Evolutionary conservation across 805 yeast species (phyloP), one percentile per base, ranked within the genome.

Genomic region (Metschnikowia gruessii): DNA sequence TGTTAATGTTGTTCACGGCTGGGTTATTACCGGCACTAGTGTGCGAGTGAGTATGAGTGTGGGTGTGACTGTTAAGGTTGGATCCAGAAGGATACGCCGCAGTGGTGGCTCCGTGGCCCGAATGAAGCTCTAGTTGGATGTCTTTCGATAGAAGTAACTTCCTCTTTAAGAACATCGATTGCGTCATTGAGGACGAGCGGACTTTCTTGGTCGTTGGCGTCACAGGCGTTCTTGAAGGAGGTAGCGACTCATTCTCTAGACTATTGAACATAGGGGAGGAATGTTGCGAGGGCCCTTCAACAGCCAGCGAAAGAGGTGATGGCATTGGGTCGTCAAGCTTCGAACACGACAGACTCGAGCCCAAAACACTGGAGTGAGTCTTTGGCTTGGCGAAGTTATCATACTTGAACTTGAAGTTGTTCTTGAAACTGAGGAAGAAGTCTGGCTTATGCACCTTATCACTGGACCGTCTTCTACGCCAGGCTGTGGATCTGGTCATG

Each of bases 131-230:
- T 15, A 68, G 43, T 50, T 70, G 73, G 8, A 72, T 52, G 32
- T 71, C 76, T 51, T 71, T 72, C 17, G 72, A 65, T 43, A 60
- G 61, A 1, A 68, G 49, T 12, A 63, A 45, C 43, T 60, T 65
- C 48, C 64, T 65, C 45, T 68, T 70, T 42, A 68, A 49, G 43
- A 53, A 58, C 48, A 58, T 48, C 26, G 62, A 54, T 43, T 61
- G 66, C 15, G 61, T 60, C 45, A 57, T 56, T n/a, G 59, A 42
- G 11, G 58, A 51, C 13, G 48, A 42, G 21, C 55, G 51, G 21
- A 48, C 31, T 34, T 55, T 55, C 35, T 55, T 55, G 18, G 49
- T 42, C 18, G 42, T 33, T 18, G 37, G 37, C 4, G 51, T 21
- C 26, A 44, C 24, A 4, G 48, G 45, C 6, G 33, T 38, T 12